Base-by-base conservation (phyloP, 345 rosid genomes). In the Microthlaspi erraticum region DNA sequence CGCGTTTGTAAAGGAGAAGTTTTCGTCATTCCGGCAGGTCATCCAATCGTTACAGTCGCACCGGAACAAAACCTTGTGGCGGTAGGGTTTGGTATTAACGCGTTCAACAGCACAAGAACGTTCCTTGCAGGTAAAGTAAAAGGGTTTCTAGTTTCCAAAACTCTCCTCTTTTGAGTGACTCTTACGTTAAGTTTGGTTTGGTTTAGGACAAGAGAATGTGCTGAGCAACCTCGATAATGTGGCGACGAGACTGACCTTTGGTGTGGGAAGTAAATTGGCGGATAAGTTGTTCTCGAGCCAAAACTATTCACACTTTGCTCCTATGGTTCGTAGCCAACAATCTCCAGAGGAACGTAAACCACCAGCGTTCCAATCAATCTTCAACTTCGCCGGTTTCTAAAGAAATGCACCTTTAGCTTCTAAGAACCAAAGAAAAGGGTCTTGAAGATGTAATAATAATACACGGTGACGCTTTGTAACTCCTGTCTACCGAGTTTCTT, bases 21-120 rank as follows among this genome's bases (percentile, higher is more conserved):
- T 4, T 82, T 83, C 34, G 41, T 85, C 39, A 55, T 78, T 17
- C 89, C 85, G 20, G 80, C 81, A 34, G 81, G 86, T 68, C 88
- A 85, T 67, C 88, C 88, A 0, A 39, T 75, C 1, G 71, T 85
- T 12, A 7, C 74, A 9, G 9, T 78, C 7, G 51, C 81, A 0
- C 76, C 37, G 16, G 60, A 71, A 12, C 29, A 81, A 32, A 63
- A 83, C 50, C 59, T 80, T 32, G 44, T 43, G 0, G 42, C 66
- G n/a, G 31, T 81, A 29, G 86, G 84, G 36, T 82, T 85, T 53
- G 85, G 81, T 29, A 72, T 85, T 37, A 70, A 80, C 50, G 84
- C 85, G 1, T 36, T 5, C 23, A 64, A 73, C 50, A 61, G 68
- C 74, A 52, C 77, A 44, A 74, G 83, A 64, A 79, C 77, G 75